Evolutionary conservation across 768 basidiomycete genomes (phyloP), one percentile per base, ranked within the genome.

Genomic region (Psilocybe sp.): DNA sequence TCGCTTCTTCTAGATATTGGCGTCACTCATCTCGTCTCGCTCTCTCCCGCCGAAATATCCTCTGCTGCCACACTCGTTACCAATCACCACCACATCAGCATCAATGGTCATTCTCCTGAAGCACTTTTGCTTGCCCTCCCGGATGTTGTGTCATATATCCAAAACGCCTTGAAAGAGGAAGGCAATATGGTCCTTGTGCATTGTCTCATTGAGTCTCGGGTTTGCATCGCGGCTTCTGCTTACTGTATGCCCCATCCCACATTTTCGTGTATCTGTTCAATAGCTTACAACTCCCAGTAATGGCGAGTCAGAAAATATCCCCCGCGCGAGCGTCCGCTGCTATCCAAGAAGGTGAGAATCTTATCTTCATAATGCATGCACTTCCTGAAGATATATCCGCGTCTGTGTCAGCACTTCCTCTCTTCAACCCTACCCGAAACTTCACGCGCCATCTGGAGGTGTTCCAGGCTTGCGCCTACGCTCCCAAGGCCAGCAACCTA

Each of bases 211-310:
- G 84, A 85, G 51, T 71, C 75, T 9, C 72, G 76, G 41, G 80
- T 81, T 14, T 81, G 79, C 56, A 69, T 74, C 31, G 74, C 74
- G 23, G 76, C 69, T 32, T 80, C 74, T 51, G 79, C 80, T 33
- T 81, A 76, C 61, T 58, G 81, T 82, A 57, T 61, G 80, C 69
- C n/a, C 15, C 40, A 31, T 23, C 31, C 12, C 10, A 39, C 10
- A 14, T 16, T 18, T 32, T 14, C 45, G 23, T 49, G n/a, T 28
- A 18, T 50, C 5, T 45, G 33, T 44, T 20, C 12, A 11, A 39
- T n/a, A 51, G 16, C 51, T 53, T 44, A 46, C 14, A 15, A 45
- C 11, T 1, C 13, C 5, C 32, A 82, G 82, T 82, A 31, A 84
- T 83, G 80, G 52, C 52, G 18, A 61, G 70, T 11, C 69, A 67